These are phyloP conservation scores for Triticum dicoccoides DNA, from an alignment of 176 grass and related monocot species.

Conservation along the genomic window DNA sequence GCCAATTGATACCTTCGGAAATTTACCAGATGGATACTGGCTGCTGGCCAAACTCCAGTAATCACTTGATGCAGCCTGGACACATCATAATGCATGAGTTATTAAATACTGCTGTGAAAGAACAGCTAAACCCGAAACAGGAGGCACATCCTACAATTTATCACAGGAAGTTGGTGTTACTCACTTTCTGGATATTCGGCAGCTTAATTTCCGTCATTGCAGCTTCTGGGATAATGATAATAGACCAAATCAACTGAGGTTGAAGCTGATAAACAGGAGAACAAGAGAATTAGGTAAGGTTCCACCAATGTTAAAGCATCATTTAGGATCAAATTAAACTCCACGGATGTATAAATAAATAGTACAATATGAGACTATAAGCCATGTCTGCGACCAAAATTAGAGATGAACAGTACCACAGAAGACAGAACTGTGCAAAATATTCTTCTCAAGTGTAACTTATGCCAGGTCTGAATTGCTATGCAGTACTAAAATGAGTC, in stretches of 20 bases:
- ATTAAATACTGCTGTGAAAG: constrained; percentile 12
- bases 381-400: not conserved
- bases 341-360: not conserved
- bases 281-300: not conserved
- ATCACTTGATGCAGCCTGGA: constrained; percentile 54
- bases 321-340: constrained; percentile 16
- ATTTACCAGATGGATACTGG: constrained; percentile 59
- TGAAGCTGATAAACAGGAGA: constrained; percentile 39
- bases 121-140: constrained; percentile 16
- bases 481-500: not conserved
- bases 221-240: constrained; percentile 23
- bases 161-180: constrained; percentile 19
- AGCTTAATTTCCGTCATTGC: constrained; percentile 54
- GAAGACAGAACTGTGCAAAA: not conserved
- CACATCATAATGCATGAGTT: constrained; percentile 14
- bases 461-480: not conserved
- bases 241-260: constrained; percentile 26
- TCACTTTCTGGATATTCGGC: constrained; percentile 51
- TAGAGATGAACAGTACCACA: not conserved
- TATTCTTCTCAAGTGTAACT: not conserved
- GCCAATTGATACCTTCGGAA: constrained; percentile 85
- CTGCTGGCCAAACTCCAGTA: constrained; percentile 62
- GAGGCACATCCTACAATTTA: constrained; percentile 17
- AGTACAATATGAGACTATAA: constrained; percentile 1
- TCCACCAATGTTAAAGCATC: constrained; percentile 8